Percentiles rank a stretch among this genome's conserved stretches.
phyloP scores from a whole-genome alignment of 306 rosid genomes.

The Lathyrus sativus region DNA sequence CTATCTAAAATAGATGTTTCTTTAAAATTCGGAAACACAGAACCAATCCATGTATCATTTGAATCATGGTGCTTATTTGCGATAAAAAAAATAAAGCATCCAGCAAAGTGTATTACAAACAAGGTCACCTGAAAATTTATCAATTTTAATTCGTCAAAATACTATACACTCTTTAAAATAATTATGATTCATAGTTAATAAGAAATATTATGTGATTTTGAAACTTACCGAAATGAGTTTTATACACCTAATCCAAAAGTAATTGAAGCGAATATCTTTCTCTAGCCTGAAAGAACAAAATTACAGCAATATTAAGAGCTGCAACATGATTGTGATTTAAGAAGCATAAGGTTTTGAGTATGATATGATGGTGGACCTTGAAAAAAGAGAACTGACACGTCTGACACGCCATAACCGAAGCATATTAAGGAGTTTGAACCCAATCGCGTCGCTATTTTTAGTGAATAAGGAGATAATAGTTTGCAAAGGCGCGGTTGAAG shows the following conservation, averaged over 20 bases:
- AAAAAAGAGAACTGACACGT: constrained; percentile 81
- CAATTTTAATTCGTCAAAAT: neutral
- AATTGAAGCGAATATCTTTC: constrained; percentile 86
- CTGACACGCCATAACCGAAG: constrained; percentile 88
- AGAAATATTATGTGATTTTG: neutral
- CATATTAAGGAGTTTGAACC: constrained; percentile 72
- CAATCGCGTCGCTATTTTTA: constrained; percentile 53
- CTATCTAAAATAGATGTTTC: constrained; percentile 64
- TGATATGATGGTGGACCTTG: constrained; percentile 57
- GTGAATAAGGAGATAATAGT: constrained; percentile 65
- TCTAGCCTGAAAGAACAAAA: constrained; percentile 61
- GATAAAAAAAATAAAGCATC: constrained; percentile 72
- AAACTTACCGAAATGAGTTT: constrained; percentile 77
- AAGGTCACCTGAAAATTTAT: constrained; percentile 73
- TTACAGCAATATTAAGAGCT: neutral
- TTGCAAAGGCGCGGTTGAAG: constrained; percentile 85
- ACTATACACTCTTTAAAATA: neutral
- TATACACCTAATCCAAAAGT: constrained; percentile 88
- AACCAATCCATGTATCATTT: constrained; percentile 78
- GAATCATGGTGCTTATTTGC: constrained; percentile 75
- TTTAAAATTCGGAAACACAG: constrained; percentile 68
- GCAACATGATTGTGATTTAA: neutral
- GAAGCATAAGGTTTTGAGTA: neutral
- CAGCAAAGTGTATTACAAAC: constrained; percentile 84
- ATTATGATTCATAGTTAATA: neutral